Evolutionary conservation across 2,329 filamentous ascomycete species (phyloP).

Genomic region (Sclerotinia trifoliorum): DNA sequence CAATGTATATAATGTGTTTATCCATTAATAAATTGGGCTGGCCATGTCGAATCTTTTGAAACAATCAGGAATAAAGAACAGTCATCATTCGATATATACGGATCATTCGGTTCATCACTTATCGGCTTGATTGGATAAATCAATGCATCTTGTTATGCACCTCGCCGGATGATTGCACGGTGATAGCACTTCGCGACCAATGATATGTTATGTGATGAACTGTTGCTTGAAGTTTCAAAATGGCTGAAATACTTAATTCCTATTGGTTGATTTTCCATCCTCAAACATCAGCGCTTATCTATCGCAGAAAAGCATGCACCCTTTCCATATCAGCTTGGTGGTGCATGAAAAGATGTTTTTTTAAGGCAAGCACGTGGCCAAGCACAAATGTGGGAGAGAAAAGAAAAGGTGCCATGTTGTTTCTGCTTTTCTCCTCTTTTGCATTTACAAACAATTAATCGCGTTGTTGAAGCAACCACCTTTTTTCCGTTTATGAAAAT

Average conservation of each 20-base stretch:
- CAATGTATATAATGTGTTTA: no score
- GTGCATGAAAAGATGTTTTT: not conserved
- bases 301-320: not conserved
- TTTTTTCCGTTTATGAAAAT: not conserved
- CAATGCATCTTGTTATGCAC: conserved; percentile 1
- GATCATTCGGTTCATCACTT: not conserved
- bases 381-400: not conserved
- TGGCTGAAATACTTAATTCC: no score
- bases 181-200: no score
- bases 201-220: no score
- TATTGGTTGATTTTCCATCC: not conserved
- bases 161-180: not conserved
- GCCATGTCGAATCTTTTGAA: not conserved
- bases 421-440: not conserved
- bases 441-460: not conserved
- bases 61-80: not conserved
- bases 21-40: no score
- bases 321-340: not conserved
- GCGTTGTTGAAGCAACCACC: not conserved
- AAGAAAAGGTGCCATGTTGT: not conserved
- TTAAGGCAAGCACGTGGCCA: not conserved
- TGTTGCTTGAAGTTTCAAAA: no score
- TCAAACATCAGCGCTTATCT: not conserved
- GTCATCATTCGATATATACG: not conserved
- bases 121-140: not conserved